These are phyloP conservation scores for Pythium dissotocum DNA, from an alignment of 352 stramenopile species.

Conservation along the genomic window DNA sequence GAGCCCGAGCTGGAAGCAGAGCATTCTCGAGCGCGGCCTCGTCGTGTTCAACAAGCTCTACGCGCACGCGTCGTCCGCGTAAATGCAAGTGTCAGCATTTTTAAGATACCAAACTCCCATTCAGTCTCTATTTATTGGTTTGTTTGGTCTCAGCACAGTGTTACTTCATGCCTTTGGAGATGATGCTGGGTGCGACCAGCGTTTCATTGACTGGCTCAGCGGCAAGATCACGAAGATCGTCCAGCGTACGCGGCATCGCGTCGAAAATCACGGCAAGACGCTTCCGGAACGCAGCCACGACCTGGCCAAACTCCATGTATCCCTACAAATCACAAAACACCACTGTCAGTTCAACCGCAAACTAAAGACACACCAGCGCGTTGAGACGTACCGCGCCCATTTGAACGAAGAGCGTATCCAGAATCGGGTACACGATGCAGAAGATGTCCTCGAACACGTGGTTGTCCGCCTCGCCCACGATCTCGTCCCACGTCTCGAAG, in stretches of 20 bases:
- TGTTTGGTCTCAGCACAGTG: conserved; percentile 1
- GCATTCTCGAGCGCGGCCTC: conserved; percentile 51
- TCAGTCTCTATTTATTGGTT: conserved; percentile 19
- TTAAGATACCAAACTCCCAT: conserved; percentile 11
- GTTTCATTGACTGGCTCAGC: conserved; percentile 68
- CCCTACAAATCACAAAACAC: conserved; percentile 43
- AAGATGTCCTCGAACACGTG: conserved; percentile 88
- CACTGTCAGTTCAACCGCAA: not conserved
- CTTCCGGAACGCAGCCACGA: conserved; percentile 64
- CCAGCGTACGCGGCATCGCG: conserved; percentile 53
- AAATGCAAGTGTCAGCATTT: not conserved
- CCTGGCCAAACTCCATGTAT: conserved; percentile 90
- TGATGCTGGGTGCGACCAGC: conserved; percentile 42
- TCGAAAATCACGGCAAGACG: conserved; percentile 78
- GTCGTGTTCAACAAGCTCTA: conserved; percentile 53
- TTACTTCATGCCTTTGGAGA: conserved; percentile 30
- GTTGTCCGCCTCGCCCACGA: conserved; percentile 68
- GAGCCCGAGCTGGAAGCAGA: conserved; percentile 62
- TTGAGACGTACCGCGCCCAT: conserved; percentile 76
- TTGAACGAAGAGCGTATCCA: conserved; percentile 85
- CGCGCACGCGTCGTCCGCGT: conserved; percentile 7
- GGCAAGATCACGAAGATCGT: conserved; percentile 61
- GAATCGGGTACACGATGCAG: conserved; percentile 74
- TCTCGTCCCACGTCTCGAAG: conserved; percentile 74
- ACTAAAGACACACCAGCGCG: not conserved